Conservation (phyloP, 192 early-diverging fungal species). For the Coemansia sp. region DNA sequence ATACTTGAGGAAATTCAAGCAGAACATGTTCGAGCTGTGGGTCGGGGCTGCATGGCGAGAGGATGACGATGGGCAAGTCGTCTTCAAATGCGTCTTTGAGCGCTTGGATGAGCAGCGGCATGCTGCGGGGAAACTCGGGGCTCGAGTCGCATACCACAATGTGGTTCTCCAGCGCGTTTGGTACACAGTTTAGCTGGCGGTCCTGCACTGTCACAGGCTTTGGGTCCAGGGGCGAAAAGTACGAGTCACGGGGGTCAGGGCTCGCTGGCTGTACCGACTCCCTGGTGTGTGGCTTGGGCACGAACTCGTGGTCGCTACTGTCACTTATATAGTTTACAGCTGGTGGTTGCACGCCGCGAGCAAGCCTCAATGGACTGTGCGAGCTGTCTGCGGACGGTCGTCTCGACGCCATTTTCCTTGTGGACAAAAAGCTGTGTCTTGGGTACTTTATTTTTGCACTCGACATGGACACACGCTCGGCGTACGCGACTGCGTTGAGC, state of each 20-base stretch:
- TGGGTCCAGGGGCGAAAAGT: conserved; percentile 24
- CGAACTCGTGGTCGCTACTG: conserved; percentile 25
- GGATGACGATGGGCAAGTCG: conserved; percentile 41
- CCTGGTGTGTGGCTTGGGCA: background rate
- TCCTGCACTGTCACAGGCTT: background rate
- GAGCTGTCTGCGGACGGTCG: background rate
- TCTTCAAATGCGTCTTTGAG: conserved; percentile 42
- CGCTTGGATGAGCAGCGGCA: conserved; percentile 45
- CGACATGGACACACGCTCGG: conserved; percentile 42
- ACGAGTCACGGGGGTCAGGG: conserved; percentile 6
- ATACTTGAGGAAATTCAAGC: conserved; percentile 29
- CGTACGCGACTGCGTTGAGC: conserved; percentile 31
- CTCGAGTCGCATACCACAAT: conserved; percentile 50
- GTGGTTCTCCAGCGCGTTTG: conserved; percentile 21
- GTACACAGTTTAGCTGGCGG: conserved; percentile 16
- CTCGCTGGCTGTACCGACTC: background rate
- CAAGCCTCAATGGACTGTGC: background rate
- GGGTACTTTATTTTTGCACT: conserved; percentile 12
- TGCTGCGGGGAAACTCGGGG: conserved; percentile 44
- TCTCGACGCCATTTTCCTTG: background rate
- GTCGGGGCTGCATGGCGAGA: conserved; percentile 23
- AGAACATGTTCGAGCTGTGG: conserved; percentile 15
- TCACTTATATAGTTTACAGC: conserved; percentile 39
- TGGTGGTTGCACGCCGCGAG: background rate
- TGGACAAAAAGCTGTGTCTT: background rate